Percentiles rank a stretch among this genome's conserved stretches.
These are phyloP conservation scores for Mycena maculata DNA, from an alignment of 768 basidiomycete species.

Conservation along the genomic window DNA sequence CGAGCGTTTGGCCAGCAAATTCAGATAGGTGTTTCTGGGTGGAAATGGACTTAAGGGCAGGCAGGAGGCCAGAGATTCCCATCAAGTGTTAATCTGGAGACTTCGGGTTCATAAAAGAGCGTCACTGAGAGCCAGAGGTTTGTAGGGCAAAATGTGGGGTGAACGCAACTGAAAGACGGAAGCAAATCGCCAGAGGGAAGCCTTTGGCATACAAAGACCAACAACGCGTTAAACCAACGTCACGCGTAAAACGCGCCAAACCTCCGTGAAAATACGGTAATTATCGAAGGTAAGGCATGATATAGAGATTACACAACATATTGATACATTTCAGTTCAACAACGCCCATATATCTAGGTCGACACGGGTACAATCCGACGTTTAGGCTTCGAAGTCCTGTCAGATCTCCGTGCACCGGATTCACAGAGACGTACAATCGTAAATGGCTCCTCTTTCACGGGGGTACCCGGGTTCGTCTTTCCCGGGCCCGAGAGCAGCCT, in stretches of 20 bases:
- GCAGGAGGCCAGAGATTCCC: conserved; percentile 93
- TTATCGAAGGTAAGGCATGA: too few species aligned
- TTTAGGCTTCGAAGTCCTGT: conserved; percentile 11
- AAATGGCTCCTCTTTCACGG: conserved; percentile 27
- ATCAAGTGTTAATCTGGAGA: conserved; percentile 42
- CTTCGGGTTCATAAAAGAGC: background rate
- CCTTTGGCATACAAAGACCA: background rate
- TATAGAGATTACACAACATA: too few species aligned
- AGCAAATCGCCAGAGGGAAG: background rate
- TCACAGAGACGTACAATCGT: conserved; percentile 22
- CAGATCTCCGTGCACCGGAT: background rate
- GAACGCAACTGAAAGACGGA: background rate
- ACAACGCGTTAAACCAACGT: conserved; percentile 6
- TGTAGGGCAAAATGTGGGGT: background rate
- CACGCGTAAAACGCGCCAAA: background rate
- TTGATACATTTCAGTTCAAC: background rate
- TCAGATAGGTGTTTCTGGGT: conserved; percentile 81
- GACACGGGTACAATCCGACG: conserved; percentile 17
- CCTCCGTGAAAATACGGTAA: too few species aligned
- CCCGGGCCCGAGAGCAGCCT: conserved; percentile 24
- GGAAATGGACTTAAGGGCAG: conserved; percentile 92
- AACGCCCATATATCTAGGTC: background rate
- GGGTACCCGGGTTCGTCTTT: background rate
- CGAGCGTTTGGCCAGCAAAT: conserved; percentile 85
- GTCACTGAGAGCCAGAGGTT: background rate